Evolutionary conservation across 1,284 basidiomycete species (phyloP).

Genomic region (Afroboletus lepidellus): DNA sequence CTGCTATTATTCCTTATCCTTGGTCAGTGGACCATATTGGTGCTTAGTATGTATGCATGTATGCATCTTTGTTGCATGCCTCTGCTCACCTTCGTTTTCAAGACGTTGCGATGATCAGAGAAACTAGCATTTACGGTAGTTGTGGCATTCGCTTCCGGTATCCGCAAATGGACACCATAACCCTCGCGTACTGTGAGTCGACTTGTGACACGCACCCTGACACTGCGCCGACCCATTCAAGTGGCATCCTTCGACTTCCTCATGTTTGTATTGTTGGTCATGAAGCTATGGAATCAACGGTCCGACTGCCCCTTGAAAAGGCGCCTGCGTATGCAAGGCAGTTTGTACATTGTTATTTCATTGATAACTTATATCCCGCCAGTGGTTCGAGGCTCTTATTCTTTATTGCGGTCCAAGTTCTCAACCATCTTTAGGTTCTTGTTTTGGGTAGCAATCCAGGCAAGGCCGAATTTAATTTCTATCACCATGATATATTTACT

Average conservation of each 20-base stretch:
- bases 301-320: conserved; percentile 16
- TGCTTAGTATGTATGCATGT: conserved; percentile 10
- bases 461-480: conserved; percentile 6
- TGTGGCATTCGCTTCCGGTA: not conserved
- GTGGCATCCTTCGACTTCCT: conserved; percentile 20
- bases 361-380: conserved; percentile 13
- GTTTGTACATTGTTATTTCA: conserved; percentile 16
- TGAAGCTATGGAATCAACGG: conserved; percentile 11
- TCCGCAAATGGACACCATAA: not conserved
- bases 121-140: not conserved
- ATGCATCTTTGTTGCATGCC: not conserved
- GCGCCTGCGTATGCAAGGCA: conserved; percentile 17
- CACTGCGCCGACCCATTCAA: not conserved
- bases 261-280: conserved; percentile 15
- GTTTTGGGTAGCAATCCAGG: not conserved
- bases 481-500: not conserved
- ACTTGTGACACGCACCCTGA: not conserved
- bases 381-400: conserved; percentile 3
- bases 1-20: conserved; percentile 16
- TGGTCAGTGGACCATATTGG: conserved; percentile 18
- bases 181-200: conserved; percentile 19
- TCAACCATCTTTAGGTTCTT: conserved; percentile 10
- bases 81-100: not conserved
- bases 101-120: conserved; percentile 1
- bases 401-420: not conserved